These are phyloP conservation scores for Urtica urens DNA, from an alignment of 306 rosid genomes.

Conservation along the genomic window DNA sequence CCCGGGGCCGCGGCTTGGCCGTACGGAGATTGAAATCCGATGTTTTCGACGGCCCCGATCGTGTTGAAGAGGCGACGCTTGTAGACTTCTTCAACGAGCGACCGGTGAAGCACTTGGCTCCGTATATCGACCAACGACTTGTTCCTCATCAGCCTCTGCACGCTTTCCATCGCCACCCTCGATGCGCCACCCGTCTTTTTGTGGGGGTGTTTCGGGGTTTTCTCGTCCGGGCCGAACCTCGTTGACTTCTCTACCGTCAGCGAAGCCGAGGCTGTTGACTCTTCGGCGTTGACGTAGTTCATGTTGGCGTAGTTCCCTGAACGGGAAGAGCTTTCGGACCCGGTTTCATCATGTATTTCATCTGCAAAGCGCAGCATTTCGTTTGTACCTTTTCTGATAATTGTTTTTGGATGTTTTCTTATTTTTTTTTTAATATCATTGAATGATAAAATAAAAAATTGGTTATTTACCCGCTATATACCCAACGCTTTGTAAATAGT, in stretches of 20 bases:
- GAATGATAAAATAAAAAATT: too few species aligned
- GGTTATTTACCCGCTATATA: too few species aligned
- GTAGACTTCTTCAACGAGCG: constrained; percentile 66
- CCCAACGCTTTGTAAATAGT: too few species aligned
- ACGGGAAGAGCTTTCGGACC: constrained; percentile 63
- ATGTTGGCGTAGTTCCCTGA: constrained; percentile 52
- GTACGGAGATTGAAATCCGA: constrained; percentile 62
- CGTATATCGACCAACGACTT: constrained; percentile 53
- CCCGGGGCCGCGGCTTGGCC: constrained; percentile 20
- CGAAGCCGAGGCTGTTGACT: too few species aligned
- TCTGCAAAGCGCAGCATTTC: constrained; percentile 43
- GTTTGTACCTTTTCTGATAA: too few species aligned
- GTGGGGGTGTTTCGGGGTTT: constrained; percentile 19
- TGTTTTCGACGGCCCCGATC: constrained; percentile 65
- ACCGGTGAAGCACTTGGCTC: constrained; percentile 61
- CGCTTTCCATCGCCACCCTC: constrained; percentile 24
- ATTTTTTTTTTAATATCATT: too few species aligned
- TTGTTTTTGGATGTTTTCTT: too few species aligned
- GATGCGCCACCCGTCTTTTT: constrained; percentile 24
- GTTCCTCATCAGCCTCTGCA: constrained; percentile 49
- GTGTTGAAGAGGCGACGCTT: constrained; percentile 63
- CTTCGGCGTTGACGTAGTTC: constrained; percentile 34
- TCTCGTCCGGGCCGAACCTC: constrained; percentile 38
- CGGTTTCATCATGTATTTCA: constrained; percentile 48
- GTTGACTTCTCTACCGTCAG: constrained; percentile 39